phyloP scores from a whole-genome alignment of 768 basidiomycete genomes.

The Tylopilus rubrobrunneus region DNA sequence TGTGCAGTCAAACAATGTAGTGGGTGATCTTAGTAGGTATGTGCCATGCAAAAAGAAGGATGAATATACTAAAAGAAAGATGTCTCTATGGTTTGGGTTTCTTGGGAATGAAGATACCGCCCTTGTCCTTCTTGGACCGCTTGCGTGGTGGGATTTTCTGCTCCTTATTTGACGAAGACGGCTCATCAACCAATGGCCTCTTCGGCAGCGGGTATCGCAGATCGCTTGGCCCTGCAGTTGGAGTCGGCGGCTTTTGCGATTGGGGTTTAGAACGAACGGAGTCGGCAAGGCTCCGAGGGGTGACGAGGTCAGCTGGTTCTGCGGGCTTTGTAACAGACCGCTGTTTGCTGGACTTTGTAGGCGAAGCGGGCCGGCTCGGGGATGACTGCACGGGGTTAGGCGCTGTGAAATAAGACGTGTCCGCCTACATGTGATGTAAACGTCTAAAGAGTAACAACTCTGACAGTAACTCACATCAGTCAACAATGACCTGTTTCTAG shows the following conservation, averaged over 20 bases:
- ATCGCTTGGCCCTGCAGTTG: conserved; percentile 7
- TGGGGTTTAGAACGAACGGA: conserved; percentile 25
- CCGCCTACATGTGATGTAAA: conserved; percentile 20
- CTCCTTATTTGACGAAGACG: conserved; percentile 16
- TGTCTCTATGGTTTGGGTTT: conserved; percentile 34
- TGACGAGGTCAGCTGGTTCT: conserved; percentile 35
- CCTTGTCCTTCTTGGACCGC: conserved; percentile 32
- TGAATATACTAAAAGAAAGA: conserved; percentile 1
- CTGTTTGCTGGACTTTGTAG: conserved; percentile 21
- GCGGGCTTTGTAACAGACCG: conserved; percentile 13
- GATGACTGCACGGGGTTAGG: conserved; percentile 14
- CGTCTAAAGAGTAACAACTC: not conserved
- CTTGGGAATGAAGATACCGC: conserved; percentile 60
- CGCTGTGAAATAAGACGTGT: conserved; percentile 38
- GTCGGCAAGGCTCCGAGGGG: conserved; percentile 35
- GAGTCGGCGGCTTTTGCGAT: conserved; percentile 12
- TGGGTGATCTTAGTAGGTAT: conserved; percentile 3
- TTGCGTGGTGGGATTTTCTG: conserved; percentile 28
- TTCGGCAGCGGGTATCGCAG: conserved; percentile 15
- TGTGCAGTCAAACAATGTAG: conserved; percentile 6
- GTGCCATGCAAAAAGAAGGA: not conserved
- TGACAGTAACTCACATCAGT: conserved; percentile 46
- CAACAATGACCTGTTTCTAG: conserved; percentile 58
- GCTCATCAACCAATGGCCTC: conserved; percentile 17
- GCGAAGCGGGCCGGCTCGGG: conserved; percentile 15